These are phyloP conservation scores for Closterium sp. DNA, from an alignment of 139 green algal genomes.

Conservation along the genomic window DNA sequence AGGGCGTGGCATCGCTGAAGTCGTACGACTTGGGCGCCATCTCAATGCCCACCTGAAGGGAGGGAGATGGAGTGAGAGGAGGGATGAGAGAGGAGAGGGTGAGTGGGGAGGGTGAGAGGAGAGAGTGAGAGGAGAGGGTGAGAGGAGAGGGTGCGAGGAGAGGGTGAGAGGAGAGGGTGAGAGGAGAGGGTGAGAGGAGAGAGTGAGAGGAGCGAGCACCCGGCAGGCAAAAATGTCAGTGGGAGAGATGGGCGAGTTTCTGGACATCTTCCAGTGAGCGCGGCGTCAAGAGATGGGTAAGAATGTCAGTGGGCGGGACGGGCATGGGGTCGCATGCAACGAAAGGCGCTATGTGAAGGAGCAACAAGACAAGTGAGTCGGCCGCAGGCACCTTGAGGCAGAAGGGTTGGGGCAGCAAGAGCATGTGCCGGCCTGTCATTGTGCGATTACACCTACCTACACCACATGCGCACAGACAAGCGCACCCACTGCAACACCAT, in stretches of 20 bases:
- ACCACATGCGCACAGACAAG: too few relatives aligned
- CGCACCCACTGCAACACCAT: too few relatives aligned
- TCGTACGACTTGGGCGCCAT: slow-evolving; percentile 47
- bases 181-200: neutral
- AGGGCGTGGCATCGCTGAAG: slow-evolving; percentile 27
- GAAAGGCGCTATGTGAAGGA: too few relatives aligned
- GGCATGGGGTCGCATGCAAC: too few relatives aligned
- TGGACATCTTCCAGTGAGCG: too few relatives aligned
- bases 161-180: neutral
- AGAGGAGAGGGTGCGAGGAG: neutral
- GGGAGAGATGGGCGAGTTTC: neutral
- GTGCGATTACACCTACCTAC: too few relatives aligned
- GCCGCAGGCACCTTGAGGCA: too few relatives aligned
- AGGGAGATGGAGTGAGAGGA: neutral
- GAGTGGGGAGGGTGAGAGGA: neutral
- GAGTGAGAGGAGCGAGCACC: neutral
- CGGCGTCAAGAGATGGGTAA: too few relatives aligned
- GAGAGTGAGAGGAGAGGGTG: neutral
- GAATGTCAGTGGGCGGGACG: too few relatives aligned
- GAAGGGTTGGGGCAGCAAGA: too few relatives aligned
- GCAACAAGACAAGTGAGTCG: too few relatives aligned
- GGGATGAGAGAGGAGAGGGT: neutral
- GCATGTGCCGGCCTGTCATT: too few relatives aligned
- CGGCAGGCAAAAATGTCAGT: neutral
- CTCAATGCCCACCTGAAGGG: slow-evolving; percentile 52